These are phyloP conservation scores for Crotalaria pallida DNA, from an alignment of 306 rosid species.

Conservation along the genomic window DNA sequence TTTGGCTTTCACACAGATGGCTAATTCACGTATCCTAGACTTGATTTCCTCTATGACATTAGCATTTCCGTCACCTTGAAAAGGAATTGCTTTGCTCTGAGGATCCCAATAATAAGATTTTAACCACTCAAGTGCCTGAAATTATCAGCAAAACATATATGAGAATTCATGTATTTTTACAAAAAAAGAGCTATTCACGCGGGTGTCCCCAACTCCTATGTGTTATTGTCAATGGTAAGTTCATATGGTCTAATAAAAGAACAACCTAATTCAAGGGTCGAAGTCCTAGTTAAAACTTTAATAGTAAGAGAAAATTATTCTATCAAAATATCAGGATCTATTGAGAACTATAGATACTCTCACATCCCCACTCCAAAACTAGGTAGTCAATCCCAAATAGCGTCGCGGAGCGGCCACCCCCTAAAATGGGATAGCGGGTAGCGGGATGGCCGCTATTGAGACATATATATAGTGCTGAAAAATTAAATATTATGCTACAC, in stretches of 20 bases:
- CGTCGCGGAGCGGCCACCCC: too few species aligned
- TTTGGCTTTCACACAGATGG: constrained; percentile 42
- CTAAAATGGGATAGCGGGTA: too few species aligned
- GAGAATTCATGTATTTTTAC: neutral
- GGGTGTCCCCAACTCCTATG: neutral
- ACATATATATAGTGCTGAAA: too few species aligned
- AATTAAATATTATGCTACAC: too few species aligned
- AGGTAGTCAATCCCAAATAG: too few species aligned
- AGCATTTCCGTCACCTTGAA: constrained; percentile 54
- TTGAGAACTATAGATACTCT: neutral
- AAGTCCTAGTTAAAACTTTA: neutral
- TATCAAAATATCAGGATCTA: constrained; percentile 14
- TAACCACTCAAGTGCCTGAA: constrained; percentile 95
- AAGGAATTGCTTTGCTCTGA: constrained; percentile 78
- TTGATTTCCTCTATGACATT: constrained; percentile 50
- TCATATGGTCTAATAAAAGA: neutral
- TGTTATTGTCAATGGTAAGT: neutral
- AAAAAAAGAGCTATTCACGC: neutral
- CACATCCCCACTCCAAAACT: too few species aligned
- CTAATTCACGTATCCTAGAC: constrained; percentile 58
- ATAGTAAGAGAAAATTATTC: neutral
- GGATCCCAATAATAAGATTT: constrained; percentile 90
- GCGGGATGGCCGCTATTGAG: too few species aligned
- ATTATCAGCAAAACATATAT: constrained; percentile 23
- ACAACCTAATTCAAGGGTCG: neutral